These are phyloP conservation scores for Cladophialophora psammophila DNA, from an alignment of 2,329 filamentous ascomycete genomes.

Conservation along the genomic window DNA sequence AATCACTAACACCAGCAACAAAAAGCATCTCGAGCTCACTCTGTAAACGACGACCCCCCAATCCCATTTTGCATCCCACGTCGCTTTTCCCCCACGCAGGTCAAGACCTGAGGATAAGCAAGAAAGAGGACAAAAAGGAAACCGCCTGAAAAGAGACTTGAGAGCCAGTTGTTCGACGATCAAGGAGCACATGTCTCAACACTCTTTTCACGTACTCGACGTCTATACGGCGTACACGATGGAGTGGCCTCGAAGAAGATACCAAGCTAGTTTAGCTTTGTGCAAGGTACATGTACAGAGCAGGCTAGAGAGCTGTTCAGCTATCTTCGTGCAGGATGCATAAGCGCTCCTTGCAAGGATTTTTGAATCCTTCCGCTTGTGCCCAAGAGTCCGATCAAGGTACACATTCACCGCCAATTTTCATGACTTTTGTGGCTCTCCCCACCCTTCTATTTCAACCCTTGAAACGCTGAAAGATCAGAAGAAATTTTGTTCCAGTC, in stretches of 20 bases:
- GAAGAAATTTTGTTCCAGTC: background rate
- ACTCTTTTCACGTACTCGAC: background rate
- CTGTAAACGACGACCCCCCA: background rate
- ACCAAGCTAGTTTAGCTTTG: constrained; percentile 1
- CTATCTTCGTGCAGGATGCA: background rate
- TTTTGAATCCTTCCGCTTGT: background rate
- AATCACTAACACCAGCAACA: background rate
- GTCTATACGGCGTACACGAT: background rate
- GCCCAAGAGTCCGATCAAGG: background rate
- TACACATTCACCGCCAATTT: background rate
- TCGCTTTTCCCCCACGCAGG: background rate
- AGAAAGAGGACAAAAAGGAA: background rate
- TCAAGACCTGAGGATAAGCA: background rate
- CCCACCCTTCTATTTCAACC: background rate
- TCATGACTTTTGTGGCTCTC: background rate
- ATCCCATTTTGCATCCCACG: background rate
- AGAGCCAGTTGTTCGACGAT: background rate
- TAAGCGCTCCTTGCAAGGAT: background rate
- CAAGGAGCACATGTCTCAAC: background rate
- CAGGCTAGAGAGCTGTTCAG: background rate
- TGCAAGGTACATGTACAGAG: background rate
- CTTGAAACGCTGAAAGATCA: background rate
- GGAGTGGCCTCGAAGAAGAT: background rate
- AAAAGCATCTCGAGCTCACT: background rate
- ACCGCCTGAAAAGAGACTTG: background rate